Conservation (phyloP, 306 rosid species). For the Cucumis melo region DNA sequence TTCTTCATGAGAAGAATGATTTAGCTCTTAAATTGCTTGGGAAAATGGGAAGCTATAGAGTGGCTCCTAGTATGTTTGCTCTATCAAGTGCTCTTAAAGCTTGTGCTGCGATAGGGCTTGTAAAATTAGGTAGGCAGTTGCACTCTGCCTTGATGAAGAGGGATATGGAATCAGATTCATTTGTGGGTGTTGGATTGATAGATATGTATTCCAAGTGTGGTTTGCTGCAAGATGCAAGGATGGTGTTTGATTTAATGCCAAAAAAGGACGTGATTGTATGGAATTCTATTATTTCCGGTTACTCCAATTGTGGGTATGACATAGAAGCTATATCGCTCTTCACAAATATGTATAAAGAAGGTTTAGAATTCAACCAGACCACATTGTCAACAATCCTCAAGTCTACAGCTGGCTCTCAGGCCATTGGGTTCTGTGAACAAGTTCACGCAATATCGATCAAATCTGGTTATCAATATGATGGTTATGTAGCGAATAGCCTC, state of each 20-base stretch:
- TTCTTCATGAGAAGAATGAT: conserved; percentile 43
- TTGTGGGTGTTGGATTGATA: conserved; percentile 56
- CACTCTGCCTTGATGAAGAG: conserved; percentile 56
- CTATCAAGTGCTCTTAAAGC: conserved; percentile 72
- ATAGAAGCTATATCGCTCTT: conserved; percentile 44
- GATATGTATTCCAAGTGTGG: conserved; percentile 77
- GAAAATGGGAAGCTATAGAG: conserved; percentile 35
- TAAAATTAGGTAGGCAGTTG: conserved; percentile 64
- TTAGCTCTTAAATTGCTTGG: conserved; percentile 33
- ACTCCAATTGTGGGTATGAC: conserved; percentile 50
- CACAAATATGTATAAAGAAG: conserved; percentile 33
- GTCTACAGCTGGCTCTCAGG: conserved; percentile 54
- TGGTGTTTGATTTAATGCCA: conserved; percentile 40
- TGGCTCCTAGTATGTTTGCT: conserved; percentile 54
- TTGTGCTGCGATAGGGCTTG: conserved; percentile 41
- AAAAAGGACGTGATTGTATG: conserved; percentile 48
- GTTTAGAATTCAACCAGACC: conserved; percentile 55
- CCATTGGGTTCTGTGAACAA: conserved; percentile 38
- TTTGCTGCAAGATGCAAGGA: conserved; percentile 56
- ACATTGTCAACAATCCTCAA: conserved; percentile 70
- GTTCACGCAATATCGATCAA: conserved; percentile 57
- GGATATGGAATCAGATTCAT: conserved; percentile 42
- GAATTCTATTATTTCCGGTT: conserved; percentile 74
- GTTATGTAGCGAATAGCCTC: conserved; percentile 67
- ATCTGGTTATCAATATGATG: conserved; percentile 55